Evolutionary conservation across 2,329 filamentous ascomycete genomes (phyloP).

Genomic region (Phaeoacremonium minimum): DNA sequence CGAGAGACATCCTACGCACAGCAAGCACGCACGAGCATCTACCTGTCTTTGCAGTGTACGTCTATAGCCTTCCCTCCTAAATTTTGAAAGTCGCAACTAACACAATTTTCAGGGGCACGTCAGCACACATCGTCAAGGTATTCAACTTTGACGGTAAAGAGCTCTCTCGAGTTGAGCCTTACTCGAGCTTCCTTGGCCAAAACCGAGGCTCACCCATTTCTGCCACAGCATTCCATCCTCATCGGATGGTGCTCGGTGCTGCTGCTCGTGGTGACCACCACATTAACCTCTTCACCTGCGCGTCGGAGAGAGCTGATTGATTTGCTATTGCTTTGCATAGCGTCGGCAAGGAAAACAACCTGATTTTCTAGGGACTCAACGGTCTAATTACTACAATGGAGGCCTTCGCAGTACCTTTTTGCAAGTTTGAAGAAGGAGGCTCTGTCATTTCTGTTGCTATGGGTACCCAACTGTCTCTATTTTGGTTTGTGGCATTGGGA

Average conservation of each 20-base stretch:
- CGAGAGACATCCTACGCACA: slow-evolving; percentile 74
- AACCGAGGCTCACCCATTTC: slow-evolving; percentile 79
- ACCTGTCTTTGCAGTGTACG: slow-evolving; percentile 90
- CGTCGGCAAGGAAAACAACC: background rate
- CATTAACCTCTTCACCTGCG: slow-evolving; percentile 81
- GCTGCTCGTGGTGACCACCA: slow-evolving; percentile 84
- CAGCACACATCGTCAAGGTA: slow-evolving; percentile 81
- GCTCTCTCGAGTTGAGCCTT: slow-evolving; percentile 82
- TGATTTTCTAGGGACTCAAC: background rate
- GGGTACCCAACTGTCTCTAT: too few species aligned
- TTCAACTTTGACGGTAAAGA: slow-evolving; percentile 83
- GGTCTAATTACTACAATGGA: background rate
- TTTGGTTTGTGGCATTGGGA: background rate
- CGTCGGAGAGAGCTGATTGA: slow-evolving; percentile 32
- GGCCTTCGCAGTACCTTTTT: background rate
- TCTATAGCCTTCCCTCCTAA: slow-evolving; percentile 16
- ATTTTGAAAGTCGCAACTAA: slow-evolving; percentile 16
- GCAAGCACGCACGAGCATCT: slow-evolving; percentile 93
- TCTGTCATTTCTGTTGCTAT: too few species aligned
- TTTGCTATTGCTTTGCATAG: background rate
- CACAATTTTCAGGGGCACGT: slow-evolving; percentile 64
- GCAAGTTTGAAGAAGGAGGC: background rate
- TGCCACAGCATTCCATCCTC: slow-evolving; percentile 90
- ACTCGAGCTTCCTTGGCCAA: slow-evolving; percentile 81
- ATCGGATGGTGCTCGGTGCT: slow-evolving; percentile 85